Conservation (phyloP, 129 eudicot species). For the Erigeron canadensis region DNA sequence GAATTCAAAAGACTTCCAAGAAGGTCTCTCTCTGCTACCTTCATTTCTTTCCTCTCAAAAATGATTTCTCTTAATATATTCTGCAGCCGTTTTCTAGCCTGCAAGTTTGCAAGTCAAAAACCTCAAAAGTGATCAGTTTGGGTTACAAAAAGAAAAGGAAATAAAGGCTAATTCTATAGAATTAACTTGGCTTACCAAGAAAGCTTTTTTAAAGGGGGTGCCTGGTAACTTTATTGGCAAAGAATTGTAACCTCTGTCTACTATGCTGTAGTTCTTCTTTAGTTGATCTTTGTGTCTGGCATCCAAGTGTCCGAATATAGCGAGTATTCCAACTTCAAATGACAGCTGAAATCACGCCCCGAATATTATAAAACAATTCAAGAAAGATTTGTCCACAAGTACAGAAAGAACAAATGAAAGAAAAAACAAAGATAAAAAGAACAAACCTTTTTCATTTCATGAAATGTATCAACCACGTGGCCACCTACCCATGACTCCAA, state of each 20-base stretch:
- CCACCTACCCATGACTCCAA: conserved; percentile 43
- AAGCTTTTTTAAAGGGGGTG: conserved; percentile 52
- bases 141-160: not conserved
- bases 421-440: conserved; percentile 12
- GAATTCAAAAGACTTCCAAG: conserved; percentile 47
- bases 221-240: conserved; percentile 59
- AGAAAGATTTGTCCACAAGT: conserved; percentile 2
- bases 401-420: conserved; percentile 19
- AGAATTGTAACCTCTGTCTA: conserved; percentile 59
- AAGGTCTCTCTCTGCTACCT: conserved; percentile 34
- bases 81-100: conserved; percentile 56
- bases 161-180: not conserved
- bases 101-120: not conserved
- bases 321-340: conserved; percentile 60
- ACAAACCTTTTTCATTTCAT: conserved; percentile 61
- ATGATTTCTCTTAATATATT: conserved; percentile 40
- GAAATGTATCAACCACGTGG: conserved; percentile 43
- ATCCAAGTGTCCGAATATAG: conserved; percentile 56
- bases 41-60: conserved; percentile 46
- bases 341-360: conserved; percentile 39
- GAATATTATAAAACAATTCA: conserved; percentile 1
- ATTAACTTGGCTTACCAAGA: conserved; percentile 36
- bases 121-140: not conserved
- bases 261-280: conserved; percentile 49
- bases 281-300: conserved; percentile 41